Conservation (phyloP, 2,329 filamentous ascomycete species). For the Pseudogymnoascus sp. region DNA sequence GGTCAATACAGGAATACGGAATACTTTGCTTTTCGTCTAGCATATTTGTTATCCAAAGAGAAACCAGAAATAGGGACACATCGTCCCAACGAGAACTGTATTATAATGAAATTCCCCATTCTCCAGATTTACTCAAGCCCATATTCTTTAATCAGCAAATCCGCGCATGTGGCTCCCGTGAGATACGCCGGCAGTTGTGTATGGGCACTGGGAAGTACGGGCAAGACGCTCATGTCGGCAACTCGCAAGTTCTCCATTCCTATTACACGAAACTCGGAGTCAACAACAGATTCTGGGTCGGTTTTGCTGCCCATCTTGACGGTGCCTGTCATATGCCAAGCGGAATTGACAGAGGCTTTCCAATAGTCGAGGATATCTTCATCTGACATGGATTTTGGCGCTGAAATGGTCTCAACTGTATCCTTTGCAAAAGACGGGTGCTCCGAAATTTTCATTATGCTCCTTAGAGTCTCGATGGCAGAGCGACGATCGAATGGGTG, state of each 20-base stretch:
- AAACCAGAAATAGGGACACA: no score
- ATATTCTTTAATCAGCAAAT: constrained; percentile 42
- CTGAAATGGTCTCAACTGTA: constrained; percentile 34
- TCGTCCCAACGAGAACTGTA: no score
- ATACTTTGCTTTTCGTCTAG: no score
- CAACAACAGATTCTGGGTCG: constrained; percentile 40
- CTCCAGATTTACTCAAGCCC: constrained; percentile 19
- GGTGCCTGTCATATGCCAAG: constrained; percentile 51
- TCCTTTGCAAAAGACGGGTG: constrained; percentile 39
- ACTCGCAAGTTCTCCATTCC: constrained; percentile 43
- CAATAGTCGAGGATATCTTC: constrained; percentile 39
- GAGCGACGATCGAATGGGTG: constrained; percentile 47
- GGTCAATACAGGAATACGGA: no score
- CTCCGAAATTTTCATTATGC: constrained; percentile 35
- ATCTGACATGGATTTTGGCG: constrained; percentile 41
- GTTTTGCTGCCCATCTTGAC: constrained; percentile 46
- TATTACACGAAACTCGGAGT: constrained; percentile 40
- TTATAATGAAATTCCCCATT: no score
- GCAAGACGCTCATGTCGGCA: constrained; percentile 45
- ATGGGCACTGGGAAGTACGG: constrained; percentile 44
- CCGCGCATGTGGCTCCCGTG: constrained; percentile 43
- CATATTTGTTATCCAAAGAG: no score
- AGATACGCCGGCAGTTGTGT: constrained; percentile 47
- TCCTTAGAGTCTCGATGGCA: constrained; percentile 42
- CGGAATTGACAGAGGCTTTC: constrained; percentile 35